phyloP scores from a whole-genome alignment of 805 yeast species.

The Candida sanyiensis region DNA sequence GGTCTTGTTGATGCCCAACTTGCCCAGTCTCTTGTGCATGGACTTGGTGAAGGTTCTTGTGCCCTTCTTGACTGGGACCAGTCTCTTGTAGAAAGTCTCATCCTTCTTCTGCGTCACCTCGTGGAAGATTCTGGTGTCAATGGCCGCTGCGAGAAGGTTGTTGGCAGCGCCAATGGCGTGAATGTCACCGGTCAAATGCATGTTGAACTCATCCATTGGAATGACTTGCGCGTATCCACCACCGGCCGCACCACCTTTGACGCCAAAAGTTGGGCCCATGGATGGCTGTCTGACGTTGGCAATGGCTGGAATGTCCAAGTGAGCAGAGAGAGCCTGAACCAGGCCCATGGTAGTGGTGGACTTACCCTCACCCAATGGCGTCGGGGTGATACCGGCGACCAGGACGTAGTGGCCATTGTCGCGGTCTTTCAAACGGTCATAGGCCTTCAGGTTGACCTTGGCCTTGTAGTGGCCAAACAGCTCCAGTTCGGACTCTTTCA shows the following conservation, averaged over 20 bases:
- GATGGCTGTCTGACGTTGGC: slow-evolving; percentile 86
- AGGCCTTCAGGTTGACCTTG: slow-evolving; percentile 65
- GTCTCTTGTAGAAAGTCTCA: slow-evolving; percentile 65
- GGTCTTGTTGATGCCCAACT: slow-evolving; percentile 63
- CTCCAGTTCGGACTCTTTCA: slow-evolving; percentile 73
- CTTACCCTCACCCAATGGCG: slow-evolving; percentile 83
- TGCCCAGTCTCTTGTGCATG: slow-evolving; percentile 60
- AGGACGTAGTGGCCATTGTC: slow-evolving; percentile 81
- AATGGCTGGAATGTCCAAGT: slow-evolving; percentile 58
- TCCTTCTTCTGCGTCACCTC: slow-evolving; percentile 67
- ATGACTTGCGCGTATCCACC: slow-evolving; percentile 85
- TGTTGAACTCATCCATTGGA: slow-evolving; percentile 85
- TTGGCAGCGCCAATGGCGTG: slow-evolving; percentile 83
- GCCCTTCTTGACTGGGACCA: slow-evolving; percentile 73
- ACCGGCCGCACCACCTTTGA: slow-evolving; percentile 89
- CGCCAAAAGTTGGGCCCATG: slow-evolving; percentile 87
- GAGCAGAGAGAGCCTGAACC: slow-evolving; percentile 78
- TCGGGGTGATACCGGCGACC: slow-evolving; percentile 82
- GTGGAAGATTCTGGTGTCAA: slow-evolving; percentile 82
- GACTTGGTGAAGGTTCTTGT: slow-evolving; percentile 59
- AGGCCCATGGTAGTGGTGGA: slow-evolving; percentile 80
- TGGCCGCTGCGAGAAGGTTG: slow-evolving; percentile 77
- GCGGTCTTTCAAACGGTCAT: slow-evolving; percentile 57
- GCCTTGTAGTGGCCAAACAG: slow-evolving; percentile 88
- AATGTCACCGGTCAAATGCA: slow-evolving; percentile 83